These are phyloP conservation scores for Cordyceps pruinosa DNA, from an alignment of 2,329 filamentous ascomycete species.

Conservation along the genomic window DNA sequence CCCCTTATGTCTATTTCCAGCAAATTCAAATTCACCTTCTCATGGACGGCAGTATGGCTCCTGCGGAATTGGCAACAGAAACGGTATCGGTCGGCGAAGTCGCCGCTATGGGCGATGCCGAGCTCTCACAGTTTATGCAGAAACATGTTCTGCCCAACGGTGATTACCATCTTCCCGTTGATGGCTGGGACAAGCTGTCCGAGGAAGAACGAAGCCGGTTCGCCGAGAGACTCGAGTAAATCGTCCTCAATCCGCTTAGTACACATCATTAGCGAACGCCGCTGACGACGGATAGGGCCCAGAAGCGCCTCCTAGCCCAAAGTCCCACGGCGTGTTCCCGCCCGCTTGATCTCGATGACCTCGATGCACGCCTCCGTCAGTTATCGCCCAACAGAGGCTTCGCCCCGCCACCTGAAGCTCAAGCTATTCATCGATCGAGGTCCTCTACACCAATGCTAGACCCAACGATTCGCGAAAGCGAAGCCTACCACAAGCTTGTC, in stretches of 20 bases:
- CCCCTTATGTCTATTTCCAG: no score
- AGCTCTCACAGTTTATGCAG: neutral
- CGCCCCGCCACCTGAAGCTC: neutral
- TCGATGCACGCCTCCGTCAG: slow-evolving; percentile 16
- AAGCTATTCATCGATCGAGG: neutral
- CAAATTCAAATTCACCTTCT: neutral
- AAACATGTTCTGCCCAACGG: neutral
- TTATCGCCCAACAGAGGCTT: neutral
- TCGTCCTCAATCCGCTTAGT: no score
- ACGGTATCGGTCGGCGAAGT: neutral
- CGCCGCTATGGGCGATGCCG: neutral
- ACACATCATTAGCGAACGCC: neutral
- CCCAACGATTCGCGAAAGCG: neutral
- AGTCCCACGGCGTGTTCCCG: slow-evolving; percentile 1
- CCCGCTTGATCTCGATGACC: slow-evolving; percentile 18
- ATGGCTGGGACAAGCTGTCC: neutral
- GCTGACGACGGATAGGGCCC: neutral
- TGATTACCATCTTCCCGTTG: neutral
- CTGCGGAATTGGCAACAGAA: no score
- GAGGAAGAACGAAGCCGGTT: neutral
- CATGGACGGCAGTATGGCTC: neutral
- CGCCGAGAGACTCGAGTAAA: neutral
- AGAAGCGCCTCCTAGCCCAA: neutral
- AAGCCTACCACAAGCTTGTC: slow-evolving; percentile 2
- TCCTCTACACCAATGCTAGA: neutral